Evolutionary conservation across 306 rosid genomes (phyloP), one percentile per base, ranked within the genome.

Genomic region (Cucumis melo): DNA sequence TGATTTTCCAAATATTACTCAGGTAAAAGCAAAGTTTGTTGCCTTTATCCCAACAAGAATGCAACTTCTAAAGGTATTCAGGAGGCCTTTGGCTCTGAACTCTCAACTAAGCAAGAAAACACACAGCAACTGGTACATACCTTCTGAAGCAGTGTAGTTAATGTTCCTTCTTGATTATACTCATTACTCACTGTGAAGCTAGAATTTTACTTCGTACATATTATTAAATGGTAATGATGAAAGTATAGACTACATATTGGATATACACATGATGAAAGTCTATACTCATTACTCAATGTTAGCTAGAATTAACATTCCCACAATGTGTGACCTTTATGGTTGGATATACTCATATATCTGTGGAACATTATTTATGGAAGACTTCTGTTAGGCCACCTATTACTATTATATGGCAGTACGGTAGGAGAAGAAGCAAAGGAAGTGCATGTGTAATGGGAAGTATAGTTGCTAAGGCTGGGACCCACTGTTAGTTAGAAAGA

Each of bases 31-130:
- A 91, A 86, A 17, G 91, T 91, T 75, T 87, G 94, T 89, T 93
- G 97, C 87, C 98, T 93, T 67, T 93, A 93, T 87, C 98, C 98
- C 67, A 93, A 93, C 87, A 93, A 87, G 80, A 86, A 74, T 57
- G 87, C 86, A 24, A 63, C 55, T 19, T 70, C 85, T 63, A 79
- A 85, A 71, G 86, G 97, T 48, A 92, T 91, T 87, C 82, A 86
- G 82, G 86, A 84, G 68, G 98, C 85, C 20, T 87, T 93, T 79
- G 81, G 84, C 80, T 85, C 84, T 80, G 91, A 82, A 70, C 81
- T 77, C 39, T 78, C 82, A 23, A 77, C 80, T 60, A 78, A 79
- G 38, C 56, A 50, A 79, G 89, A 78, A 77, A 39, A 53, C 57
- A 36, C 86, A 17, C 78, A 78, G 48, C 46, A 74, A 55, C 78